These are phyloP conservation scores for Hortiboletus campestris DNA, from an alignment of 768 basidiomycete species.

Conservation along the genomic window DNA sequence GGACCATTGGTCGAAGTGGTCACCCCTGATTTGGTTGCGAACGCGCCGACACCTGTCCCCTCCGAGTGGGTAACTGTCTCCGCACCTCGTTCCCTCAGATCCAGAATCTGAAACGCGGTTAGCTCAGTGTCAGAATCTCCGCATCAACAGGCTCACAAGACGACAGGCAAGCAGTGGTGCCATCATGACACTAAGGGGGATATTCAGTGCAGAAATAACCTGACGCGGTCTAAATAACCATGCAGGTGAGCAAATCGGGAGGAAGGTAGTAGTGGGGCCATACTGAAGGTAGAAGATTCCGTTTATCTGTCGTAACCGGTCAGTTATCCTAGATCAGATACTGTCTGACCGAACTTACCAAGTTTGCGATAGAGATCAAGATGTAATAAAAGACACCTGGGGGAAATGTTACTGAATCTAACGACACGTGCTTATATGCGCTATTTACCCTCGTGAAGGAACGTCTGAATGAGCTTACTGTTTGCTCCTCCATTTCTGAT, in stretches of 20 bases:
- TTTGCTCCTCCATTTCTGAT: constrained; percentile 72
- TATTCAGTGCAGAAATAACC: constrained; percentile 80
- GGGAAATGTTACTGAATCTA: background rate
- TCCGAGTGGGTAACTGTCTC: constrained; percentile 76
- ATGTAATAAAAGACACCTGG: constrained; percentile 79
- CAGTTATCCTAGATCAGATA: constrained; percentile 1
- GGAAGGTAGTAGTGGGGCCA: constrained; percentile 19
- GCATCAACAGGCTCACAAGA: constrained; percentile 44
- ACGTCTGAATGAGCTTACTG: constrained; percentile 79
- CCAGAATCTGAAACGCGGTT: constrained; percentile 59
- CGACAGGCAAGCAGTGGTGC: constrained; percentile 78
- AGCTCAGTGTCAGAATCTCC: background rate
- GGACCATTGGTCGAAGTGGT: constrained; percentile 24
- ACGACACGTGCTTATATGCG: constrained; percentile 1
- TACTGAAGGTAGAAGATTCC: constrained; percentile 87
- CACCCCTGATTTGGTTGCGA: constrained; percentile 59
- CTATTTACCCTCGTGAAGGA: constrained; percentile 69
- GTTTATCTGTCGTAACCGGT: constrained; percentile 48
- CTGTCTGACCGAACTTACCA: constrained; percentile 37
- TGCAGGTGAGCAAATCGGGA: constrained; percentile 7
- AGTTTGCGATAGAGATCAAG: constrained; percentile 81
- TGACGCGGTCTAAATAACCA: constrained; percentile 60
- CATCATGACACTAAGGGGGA: constrained; percentile 83
- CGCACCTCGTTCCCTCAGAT: constrained; percentile 78
- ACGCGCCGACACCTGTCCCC: constrained; percentile 64